These are phyloP conservation scores for Didymella pinodella DNA, from an alignment of 2,329 filamentous ascomycete genomes.

Conservation along the genomic window DNA sequence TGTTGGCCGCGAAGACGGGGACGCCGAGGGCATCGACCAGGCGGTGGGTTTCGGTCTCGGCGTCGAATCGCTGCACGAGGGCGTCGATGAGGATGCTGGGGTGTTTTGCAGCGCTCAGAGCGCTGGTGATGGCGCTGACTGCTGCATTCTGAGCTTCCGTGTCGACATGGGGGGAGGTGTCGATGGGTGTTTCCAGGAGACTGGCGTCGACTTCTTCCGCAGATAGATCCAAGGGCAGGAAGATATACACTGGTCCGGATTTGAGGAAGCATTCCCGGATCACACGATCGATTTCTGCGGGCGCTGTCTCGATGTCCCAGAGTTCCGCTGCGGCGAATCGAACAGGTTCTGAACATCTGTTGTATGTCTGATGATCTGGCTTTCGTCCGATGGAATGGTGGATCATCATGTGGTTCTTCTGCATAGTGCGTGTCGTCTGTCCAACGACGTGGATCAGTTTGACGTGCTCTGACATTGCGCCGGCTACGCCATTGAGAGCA, in stretches of 20 bases:
- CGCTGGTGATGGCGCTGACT: constrained; percentile 44
- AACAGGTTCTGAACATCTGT: constrained; percentile 49
- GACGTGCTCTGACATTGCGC: constrained; percentile 54
- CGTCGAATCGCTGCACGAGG: constrained; percentile 51
- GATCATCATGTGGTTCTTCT: constrained; percentile 55
- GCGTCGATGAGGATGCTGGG: constrained; percentile 53
- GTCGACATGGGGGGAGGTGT: constrained; percentile 42
- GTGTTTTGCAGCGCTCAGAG: constrained; percentile 46
- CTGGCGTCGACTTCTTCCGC: constrained; percentile 45
- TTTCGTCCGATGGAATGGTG: constrained; percentile 55
- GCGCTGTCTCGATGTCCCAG: constrained; percentile 51
- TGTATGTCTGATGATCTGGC: constrained; percentile 55
- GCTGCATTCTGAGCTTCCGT: constrained; percentile 41
- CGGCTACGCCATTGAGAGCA: constrained; percentile 57
- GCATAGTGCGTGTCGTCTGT: constrained; percentile 54
- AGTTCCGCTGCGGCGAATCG: constrained; percentile 53
- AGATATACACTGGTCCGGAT: constrained; percentile 56
- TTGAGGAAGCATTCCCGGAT: constrained; percentile 55
- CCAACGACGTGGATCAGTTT: constrained; percentile 58
- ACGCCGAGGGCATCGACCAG: constrained; percentile 48
- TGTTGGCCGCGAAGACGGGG: constrained; percentile 52
- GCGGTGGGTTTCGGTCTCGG: constrained; percentile 41
- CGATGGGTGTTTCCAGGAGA: constrained; percentile 49
- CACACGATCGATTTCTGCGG: constrained; percentile 55
- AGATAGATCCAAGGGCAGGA: constrained; percentile 55